Conservation (phyloP, 1,139 yeast species). For the Williopsis jadinii region DNA sequence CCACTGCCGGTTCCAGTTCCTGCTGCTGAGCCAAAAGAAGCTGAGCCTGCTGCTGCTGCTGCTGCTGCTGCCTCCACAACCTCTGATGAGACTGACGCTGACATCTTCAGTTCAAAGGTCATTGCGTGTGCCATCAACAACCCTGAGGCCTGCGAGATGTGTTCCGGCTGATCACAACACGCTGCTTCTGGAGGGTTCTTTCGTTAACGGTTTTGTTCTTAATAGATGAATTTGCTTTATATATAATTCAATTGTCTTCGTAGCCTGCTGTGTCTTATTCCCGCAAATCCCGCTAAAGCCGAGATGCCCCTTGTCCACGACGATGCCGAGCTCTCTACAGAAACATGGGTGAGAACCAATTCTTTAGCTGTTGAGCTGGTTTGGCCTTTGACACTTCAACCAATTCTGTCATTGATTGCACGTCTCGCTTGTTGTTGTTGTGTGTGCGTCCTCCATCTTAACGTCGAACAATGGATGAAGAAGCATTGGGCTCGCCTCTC, state of each 20-base stretch:
- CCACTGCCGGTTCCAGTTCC: slow-evolving; percentile 22
- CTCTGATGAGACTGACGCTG: slow-evolving; percentile 31
- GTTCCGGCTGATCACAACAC: slow-evolving; percentile 65
- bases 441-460: too few relatives aligned
- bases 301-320: neutral
- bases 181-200: neutral
- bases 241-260: neutral
- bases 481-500: too few relatives aligned
- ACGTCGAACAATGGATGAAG: too few relatives aligned
- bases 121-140: slow-evolving; percentile 95
- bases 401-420: too few relatives aligned
- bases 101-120: slow-evolving; percentile 87
- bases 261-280: neutral
- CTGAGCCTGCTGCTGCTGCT: slow-evolving; percentile 12
- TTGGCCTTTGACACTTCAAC: too few relatives aligned
- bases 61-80: slow-evolving; percentile 18
- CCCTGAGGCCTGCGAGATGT: slow-evolving; percentile 98
- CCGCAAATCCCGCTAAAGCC: neutral
- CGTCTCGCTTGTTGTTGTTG: too few relatives aligned
- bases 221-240: neutral
- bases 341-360: too few relatives aligned
- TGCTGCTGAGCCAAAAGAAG: slow-evolving; percentile 16
- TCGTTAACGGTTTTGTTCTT: neutral
- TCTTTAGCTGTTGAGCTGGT: too few relatives aligned
- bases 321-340: neutral